Evolutionary conservation across 495 filamentous ascomycete species (phyloP).

Genomic region (Penicillium argentinense): DNA sequence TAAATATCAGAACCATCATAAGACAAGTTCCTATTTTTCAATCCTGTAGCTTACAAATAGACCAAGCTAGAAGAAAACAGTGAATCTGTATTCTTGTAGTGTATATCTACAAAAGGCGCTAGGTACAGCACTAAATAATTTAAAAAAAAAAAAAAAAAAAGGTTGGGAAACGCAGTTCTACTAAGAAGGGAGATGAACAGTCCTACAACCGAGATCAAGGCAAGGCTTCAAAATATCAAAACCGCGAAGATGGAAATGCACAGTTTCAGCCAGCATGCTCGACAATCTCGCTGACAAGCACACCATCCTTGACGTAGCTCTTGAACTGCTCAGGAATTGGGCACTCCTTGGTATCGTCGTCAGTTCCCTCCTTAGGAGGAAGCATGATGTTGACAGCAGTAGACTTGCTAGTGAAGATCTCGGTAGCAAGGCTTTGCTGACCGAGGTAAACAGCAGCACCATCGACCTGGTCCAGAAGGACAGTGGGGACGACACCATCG

Average conservation of each 20-base stretch:
- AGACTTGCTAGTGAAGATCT: conserved; percentile 87
- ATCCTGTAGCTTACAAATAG: no score
- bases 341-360: conserved; percentile 79
- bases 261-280: conserved; percentile 69
- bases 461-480: conserved; percentile 91
- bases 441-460: conserved; percentile 82
- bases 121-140: conserved; percentile 19
- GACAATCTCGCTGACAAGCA: conserved; percentile 82
- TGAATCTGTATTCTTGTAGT: conserved; percentile 14
- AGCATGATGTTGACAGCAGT: conserved; percentile 82
- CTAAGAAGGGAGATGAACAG: conserved; percentile 2
- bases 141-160: conserved; percentile 2
- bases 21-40: no score
- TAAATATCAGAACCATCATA: no score
- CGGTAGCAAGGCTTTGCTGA: conserved; percentile 70
- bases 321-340: conserved; percentile 88
- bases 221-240: neutral
- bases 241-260: neutral
- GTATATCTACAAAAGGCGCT: conserved; percentile 26
- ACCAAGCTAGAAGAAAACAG: neutral
- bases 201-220: neutral
- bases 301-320: conserved; percentile 72
- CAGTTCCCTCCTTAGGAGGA: conserved; percentile 54
- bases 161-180: neutral
- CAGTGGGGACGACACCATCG: conserved; percentile 75